These are phyloP conservation scores for Diaporthe citriasiana DNA, from an alignment of 2,329 filamentous ascomycete genomes.

Conservation along the genomic window DNA sequence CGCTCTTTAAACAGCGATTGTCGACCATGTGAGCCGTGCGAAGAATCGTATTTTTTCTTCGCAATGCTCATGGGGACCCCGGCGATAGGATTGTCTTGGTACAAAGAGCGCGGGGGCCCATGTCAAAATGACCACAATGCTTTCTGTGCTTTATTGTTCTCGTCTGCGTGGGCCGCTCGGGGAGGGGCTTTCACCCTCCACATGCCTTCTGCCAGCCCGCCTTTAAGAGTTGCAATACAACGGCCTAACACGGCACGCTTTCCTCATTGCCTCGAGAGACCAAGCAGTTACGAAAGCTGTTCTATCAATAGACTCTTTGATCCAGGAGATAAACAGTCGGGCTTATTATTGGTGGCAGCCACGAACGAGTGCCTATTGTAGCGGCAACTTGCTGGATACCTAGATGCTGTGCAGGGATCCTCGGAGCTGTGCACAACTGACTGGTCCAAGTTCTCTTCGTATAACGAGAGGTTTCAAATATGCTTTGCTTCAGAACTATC, in stretches of 20 bases:
- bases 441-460: not conserved
- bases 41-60: not conserved
- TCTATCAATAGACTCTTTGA: conserved; percentile 1
- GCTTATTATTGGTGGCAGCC: not conserved
- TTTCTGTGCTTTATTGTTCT: not conserved
- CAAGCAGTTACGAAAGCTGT: not conserved
- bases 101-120: not conserved
- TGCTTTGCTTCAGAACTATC: not conserved
- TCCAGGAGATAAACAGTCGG: too few species aligned
- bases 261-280: not conserved
- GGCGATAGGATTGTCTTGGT: not conserved
- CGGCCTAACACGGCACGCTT: not conserved
- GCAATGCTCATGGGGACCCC: not conserved
- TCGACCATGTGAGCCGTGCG: not conserved
- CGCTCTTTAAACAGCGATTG: not conserved
- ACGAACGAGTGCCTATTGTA: not conserved
- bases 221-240: not conserved
- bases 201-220: not conserved
- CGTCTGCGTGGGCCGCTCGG: not conserved
- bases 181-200: not conserved
- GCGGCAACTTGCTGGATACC: too few species aligned
- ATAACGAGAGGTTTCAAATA: not conserved
- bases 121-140: not conserved
- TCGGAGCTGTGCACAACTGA: not conserved
- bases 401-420: not conserved